Evolutionary conservation across 1,284 basidiomycete genomes (phyloP), one percentile per base, ranked within the genome.

Genomic region (Violaceomyces palustris): DNA sequence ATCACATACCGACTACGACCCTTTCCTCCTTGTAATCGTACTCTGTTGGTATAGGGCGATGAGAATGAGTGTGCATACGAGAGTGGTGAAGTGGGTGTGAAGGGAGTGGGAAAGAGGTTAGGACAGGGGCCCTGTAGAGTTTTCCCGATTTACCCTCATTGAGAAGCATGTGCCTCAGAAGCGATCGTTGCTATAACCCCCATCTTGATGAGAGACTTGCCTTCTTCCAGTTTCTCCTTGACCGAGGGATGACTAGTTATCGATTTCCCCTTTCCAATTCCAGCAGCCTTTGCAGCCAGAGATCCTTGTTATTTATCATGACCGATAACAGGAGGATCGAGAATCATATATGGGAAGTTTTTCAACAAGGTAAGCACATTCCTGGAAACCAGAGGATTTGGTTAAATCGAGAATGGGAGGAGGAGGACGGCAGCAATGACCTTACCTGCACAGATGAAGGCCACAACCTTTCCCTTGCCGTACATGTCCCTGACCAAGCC

Each of bases 231-330:
- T 17, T 83, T 72, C 4, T 73, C 69, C 66, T 82, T 83, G 37
- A 91, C 83, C 36, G 81, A 82, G 0, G 88, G 88, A 69, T 91
- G 88, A 10, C 85, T 87, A 3, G 88, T 91, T 35, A 91, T 64
- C 0, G 79, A 77, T 40, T 71, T 79, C 25, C 71, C 64, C 0
- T 80, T 47, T 0, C 59, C 80, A 11, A 91, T 78, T 3, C 77
- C 77, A 0, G 87, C 79, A 0, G 79, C 79, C 48, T 83, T 78
- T 0, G 86, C 85, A 5, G 83, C 81, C 21, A 90, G 76, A 39
- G 82, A 82, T 4, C 87, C 53, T 9, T n/a, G n/a, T n/a, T n/a
- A n/a, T n/a, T n/a, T n/a, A n/a, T n/a, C n/a, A n/a, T 10, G n/a
- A 38, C 19, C 19, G 28, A 9, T 11, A n/a, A n/a, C n/a, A n/a